A percentile compares a stretch with the other conserved stretches of the same genome.
Evolutionary conservation across 306 rosid species (phyloP).

Genomic region (Ziziphus jujuba): DNA sequence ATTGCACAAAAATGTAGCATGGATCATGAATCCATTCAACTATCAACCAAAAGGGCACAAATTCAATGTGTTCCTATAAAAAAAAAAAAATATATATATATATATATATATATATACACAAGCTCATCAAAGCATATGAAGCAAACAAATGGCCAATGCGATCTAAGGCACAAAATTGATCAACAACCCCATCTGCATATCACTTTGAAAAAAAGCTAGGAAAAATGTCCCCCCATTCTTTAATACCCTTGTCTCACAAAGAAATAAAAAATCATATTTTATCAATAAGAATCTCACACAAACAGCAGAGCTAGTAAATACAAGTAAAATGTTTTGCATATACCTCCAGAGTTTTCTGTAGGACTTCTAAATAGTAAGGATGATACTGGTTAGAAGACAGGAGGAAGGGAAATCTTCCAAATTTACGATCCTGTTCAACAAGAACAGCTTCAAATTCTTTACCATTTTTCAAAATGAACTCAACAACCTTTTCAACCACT

Average conservation of each 20-base stretch:
- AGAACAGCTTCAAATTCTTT: constrained; percentile 73
- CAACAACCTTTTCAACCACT: constrained; percentile 77
- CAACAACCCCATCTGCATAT: too few relatives aligned
- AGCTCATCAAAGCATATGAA: too few relatives aligned
- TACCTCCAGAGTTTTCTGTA: constrained; percentile 64
- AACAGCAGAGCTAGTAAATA: constrained; percentile 9
- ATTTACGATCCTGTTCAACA: constrained; percentile 69
- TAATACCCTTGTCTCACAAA: background rate
- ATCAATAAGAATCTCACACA: constrained; percentile 1
- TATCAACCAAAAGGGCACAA: too few relatives aligned
- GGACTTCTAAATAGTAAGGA: constrained; percentile 64
- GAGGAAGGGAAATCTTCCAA: constrained; percentile 86
- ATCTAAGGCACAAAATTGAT: too few relatives aligned
- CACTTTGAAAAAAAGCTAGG: background rate
- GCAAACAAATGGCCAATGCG: too few relatives aligned
- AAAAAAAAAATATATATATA: too few relatives aligned
- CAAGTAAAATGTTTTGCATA: constrained; percentile 16
- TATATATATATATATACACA: too few relatives aligned
- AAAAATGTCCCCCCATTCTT: background rate
- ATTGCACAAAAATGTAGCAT: too few relatives aligned
- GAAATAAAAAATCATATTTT: background rate
- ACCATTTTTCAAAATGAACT: constrained; percentile 76
- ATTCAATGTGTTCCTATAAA: too few relatives aligned
- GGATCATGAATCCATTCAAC: too few relatives aligned
- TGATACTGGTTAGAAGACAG: constrained; percentile 69